Percentiles rank a stretch among this genome's conserved stretches.
Evolutionary conservation across 208 protist species (phyloP).

Genomic region (Balamuthia mandrillaris): DNA sequence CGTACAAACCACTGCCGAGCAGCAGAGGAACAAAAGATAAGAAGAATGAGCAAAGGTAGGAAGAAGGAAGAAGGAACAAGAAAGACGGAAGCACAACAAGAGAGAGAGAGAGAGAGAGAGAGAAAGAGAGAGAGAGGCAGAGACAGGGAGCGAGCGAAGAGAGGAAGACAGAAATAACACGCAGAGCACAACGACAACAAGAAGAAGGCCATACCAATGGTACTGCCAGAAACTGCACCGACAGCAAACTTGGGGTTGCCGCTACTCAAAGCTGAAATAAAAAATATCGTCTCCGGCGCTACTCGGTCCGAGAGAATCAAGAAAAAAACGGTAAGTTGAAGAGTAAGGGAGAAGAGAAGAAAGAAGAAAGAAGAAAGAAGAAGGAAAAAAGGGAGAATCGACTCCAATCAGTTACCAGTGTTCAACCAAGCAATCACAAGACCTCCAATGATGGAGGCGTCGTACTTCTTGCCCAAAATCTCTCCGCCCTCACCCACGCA

Average conservation of each 20-base stretch:
- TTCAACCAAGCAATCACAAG: constrained; percentile 67
- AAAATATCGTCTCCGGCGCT: constrained; percentile 69
- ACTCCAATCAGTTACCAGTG: constrained; percentile 40
- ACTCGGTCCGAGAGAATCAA: too few species aligned
- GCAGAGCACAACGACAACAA: too few species aligned
- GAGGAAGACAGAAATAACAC: too few species aligned
- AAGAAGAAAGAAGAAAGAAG: background rate
- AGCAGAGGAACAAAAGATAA: background rate
- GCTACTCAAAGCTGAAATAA: constrained; percentile 58
- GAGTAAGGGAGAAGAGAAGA: too few species aligned
- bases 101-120: too few species aligned
- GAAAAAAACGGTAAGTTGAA: too few species aligned
- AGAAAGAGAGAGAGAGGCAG: too few species aligned
- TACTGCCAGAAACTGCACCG: constrained; percentile 58
- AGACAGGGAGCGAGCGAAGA: too few species aligned
- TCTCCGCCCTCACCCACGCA: constrained; percentile 67
- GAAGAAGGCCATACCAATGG: constrained; percentile 45
- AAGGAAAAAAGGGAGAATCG: background rate
- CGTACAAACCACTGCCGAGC: constrained; percentile 58
- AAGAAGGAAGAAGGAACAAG: too few species aligned
- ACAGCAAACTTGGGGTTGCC: constrained; percentile 60
- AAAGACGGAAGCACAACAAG: too few species aligned
- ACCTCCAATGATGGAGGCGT: constrained; percentile 65
- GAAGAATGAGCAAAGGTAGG: background rate
- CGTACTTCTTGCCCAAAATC: constrained; percentile 67